phyloP scores from a whole-genome alignment of 2,329 filamentous ascomycete species.

The Fusarium siculi region DNA sequence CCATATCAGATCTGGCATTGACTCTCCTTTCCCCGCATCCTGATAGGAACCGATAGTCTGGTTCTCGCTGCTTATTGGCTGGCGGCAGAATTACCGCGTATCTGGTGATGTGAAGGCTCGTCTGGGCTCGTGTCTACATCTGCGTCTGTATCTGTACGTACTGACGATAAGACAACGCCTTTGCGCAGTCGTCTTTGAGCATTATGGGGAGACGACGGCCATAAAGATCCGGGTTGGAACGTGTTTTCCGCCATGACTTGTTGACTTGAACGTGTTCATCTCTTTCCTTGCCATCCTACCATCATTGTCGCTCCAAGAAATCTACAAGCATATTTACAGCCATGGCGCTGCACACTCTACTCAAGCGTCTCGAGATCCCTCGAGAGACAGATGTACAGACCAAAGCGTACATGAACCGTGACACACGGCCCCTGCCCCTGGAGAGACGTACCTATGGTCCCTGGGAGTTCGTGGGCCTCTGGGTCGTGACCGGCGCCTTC shows the following conservation, averaged over 20 bases:
- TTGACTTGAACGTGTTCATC: background rate
- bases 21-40: background rate
- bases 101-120: background rate
- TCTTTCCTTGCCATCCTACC: background rate
- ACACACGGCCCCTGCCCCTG: background rate
- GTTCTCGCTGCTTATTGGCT: background rate
- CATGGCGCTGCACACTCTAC: background rate
- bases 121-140: background rate
- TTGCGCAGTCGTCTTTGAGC: background rate
- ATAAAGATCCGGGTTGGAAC: background rate
- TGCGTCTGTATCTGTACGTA: background rate
- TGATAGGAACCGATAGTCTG: background rate
- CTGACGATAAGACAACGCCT: background rate
- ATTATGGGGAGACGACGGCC: accelerated
- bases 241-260: background rate
- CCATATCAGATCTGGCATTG: background rate
- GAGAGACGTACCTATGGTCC: background rate
- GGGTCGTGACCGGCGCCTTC: background rate
- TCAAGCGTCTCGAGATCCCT: background rate
- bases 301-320: accelerated
- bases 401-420: background rate
- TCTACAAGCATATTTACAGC: background rate
- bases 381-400: background rate
- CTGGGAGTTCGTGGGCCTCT: background rate
- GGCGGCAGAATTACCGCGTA: background rate